phyloP scores from a whole-genome alignment of 352 stramenopile genomes.

The Pythium rhizo-oryzae region DNA sequence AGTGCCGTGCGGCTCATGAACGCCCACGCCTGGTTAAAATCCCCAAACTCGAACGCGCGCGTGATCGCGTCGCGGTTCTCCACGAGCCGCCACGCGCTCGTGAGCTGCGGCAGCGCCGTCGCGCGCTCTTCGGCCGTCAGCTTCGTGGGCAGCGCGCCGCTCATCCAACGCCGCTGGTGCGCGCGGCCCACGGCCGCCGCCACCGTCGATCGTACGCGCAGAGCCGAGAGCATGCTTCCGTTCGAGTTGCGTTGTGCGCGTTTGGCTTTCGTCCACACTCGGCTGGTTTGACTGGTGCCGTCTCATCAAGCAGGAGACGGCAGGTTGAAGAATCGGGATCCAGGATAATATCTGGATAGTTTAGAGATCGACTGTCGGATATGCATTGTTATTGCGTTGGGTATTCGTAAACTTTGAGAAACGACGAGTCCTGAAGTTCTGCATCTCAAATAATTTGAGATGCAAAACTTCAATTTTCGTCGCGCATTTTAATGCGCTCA shows the following conservation, averaged over 20 bases:
- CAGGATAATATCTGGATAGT: neutral
- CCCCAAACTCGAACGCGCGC: conserved; percentile 81
- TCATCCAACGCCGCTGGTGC: conserved; percentile 28
- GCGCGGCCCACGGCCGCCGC: neutral
- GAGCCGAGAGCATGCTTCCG: conserved; percentile 2
- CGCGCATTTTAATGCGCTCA: too few relatives aligned
- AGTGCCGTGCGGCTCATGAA: conserved; percentile 82
- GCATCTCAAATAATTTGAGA: too few relatives aligned
- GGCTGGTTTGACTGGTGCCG: neutral
- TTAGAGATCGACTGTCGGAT: too few relatives aligned
- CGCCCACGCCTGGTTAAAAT: conserved; percentile 82
- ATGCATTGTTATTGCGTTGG: too few relatives aligned
- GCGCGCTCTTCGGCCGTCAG: conserved; percentile 50
- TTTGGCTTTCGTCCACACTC: neutral
- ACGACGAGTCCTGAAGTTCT: too few relatives aligned
- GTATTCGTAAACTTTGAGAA: too few relatives aligned
- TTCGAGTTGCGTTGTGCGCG: too few relatives aligned
- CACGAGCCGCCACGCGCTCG: conserved; percentile 51
- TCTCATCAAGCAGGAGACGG: neutral
- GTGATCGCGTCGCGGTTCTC: conserved; percentile 79
- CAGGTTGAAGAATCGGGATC: conserved; percentile 1
- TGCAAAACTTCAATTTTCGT: too few relatives aligned
- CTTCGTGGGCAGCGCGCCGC: conserved; percentile 39
- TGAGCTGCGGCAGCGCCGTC: conserved; percentile 46
- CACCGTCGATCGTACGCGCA: conserved; percentile 7